Evolutionary conservation across 2,329 filamentous ascomycete genomes (phyloP), one percentile per base, ranked within the genome.

Genomic region (Colletotrichum sp.): DNA sequence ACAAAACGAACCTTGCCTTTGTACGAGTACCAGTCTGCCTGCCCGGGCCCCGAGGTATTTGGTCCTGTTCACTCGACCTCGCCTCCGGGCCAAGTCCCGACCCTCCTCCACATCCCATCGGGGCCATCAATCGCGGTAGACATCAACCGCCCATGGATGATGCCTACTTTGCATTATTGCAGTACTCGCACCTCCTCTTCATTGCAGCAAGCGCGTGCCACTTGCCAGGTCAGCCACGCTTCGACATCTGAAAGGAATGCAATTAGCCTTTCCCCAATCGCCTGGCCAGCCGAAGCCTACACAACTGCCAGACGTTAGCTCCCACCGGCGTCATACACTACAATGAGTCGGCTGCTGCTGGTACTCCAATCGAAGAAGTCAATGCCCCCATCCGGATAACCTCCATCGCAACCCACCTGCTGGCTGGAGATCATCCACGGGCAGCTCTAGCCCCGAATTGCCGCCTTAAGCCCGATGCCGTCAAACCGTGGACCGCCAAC

Each of bases 401-500:
- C 21, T 70, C 28, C 48, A 18, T 52, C n/a, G 24, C 67, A 61
- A 30, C 52, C 72, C 61, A 66, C 61, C 43, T 24, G 28, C 38
- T 15, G 68, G n/a, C 68, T 70, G 36, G 52, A 65, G 67, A 66
- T 71, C 68, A 62, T 55, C 61, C n/a, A 64, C 72, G 61, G 67
- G 38, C 72, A 60, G 52, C 67, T 71, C 68, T 62, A 75, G 72
- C 55, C 68, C 68, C 55, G 61, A 68, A 67, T 58, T 52, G 18
- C 70, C 64, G 70, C 64, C 48, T 58, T 13, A 43, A 72, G 28
- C 43, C 62, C 56, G 52, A 64, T 43, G 30, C 36, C 61, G 61
- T 32, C 32, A 43, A 61, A 34, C 55, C 38, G 28, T 66, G 24
- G 30, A 56, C 48, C 43, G 13, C 18, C 55, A 56, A 28, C 55